Conservation (phyloP, 2,329 filamentous ascomycete species). For the Emericellopsis atlantica region DNA sequence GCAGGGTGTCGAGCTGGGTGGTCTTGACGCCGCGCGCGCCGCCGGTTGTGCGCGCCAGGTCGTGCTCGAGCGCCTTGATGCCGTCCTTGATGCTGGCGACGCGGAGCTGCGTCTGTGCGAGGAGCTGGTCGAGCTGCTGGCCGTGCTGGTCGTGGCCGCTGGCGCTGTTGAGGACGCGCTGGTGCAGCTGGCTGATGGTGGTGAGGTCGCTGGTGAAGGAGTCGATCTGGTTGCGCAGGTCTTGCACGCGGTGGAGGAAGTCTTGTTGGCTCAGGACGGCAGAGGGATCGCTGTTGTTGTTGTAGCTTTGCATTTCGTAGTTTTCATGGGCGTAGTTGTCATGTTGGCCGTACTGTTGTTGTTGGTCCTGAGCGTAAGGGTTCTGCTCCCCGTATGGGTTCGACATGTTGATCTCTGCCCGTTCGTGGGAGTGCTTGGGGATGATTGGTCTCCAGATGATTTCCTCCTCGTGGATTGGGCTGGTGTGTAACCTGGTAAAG, state of each 20-base stretch:
- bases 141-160: conserved; percentile 34
- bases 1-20: conserved; percentile 56
- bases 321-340: conserved; percentile 21
- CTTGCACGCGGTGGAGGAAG: conserved; percentile 55
- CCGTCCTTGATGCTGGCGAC: conserved; percentile 66
- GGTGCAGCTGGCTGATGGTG: conserved; percentile 56
- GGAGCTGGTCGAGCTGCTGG: conserved; percentile 51
- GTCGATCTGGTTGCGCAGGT: conserved; percentile 55
- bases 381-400: conserved; percentile 12
- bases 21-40: conserved; percentile 52
- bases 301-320: conserved; percentile 44
- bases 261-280: conserved; percentile 38
- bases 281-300: conserved; percentile 5
- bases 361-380: too few relatives aligned
- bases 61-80: conserved; percentile 63
- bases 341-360: neutral
- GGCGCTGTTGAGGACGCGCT: conserved; percentile 55
- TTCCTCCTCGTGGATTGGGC: too few relatives aligned
- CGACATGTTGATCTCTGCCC: conserved; percentile 1
- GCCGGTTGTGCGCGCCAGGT: conserved; percentile 51
- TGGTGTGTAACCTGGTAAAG: too few relatives aligned
- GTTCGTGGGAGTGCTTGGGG: too few relatives aligned
- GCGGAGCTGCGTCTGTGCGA: conserved; percentile 57
- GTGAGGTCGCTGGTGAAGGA: conserved; percentile 52
- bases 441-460: too few relatives aligned